These are phyloP conservation scores for Aureobasidium uvarum DNA, from an alignment of 2,329 filamentous ascomycete species.

Conservation along the genomic window DNA sequence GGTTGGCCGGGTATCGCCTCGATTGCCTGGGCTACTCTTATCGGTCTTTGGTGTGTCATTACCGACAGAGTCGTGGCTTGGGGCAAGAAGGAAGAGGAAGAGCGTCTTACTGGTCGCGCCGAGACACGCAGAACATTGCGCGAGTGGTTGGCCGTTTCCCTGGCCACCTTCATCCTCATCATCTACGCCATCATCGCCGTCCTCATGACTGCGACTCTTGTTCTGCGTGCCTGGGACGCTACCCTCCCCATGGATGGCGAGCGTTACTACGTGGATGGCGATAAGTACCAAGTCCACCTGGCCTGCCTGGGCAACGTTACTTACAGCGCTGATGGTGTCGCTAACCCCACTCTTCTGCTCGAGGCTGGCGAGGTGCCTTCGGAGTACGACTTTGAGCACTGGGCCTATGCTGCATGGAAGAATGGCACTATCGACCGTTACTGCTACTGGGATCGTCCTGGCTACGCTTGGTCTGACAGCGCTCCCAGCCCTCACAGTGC, in stretches of 20 bases:
- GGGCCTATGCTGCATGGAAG: slow-evolving; percentile 70
- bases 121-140: slow-evolving; percentile 78
- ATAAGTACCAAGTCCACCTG: slow-evolving; percentile 84
- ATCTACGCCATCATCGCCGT: slow-evolving; percentile 67
- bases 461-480: slow-evolving; percentile 84
- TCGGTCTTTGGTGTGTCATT: slow-evolving; percentile 73
- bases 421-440: slow-evolving; percentile 84
- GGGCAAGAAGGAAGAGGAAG: slow-evolving; percentile 91
- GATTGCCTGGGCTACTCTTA: slow-evolving; percentile 76
- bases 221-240: slow-evolving; percentile 76
- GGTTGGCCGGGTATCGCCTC: slow-evolving; percentile 88
- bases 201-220: slow-evolving; percentile 75
- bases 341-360: slow-evolving; percentile 75
- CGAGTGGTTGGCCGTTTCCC: slow-evolving; percentile 80
- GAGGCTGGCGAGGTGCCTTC: slow-evolving; percentile 80
- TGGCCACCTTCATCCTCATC: slow-evolving; percentile 69
- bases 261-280: slow-evolving; percentile 74
- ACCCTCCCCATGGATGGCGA: slow-evolving; percentile 70
- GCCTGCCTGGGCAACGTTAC: slow-evolving; percentile 73
- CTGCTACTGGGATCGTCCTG: slow-evolving; percentile 94
- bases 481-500: slow-evolving; percentile 91
- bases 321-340: slow-evolving; percentile 55
- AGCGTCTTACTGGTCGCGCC: slow-evolving; percentile 82
- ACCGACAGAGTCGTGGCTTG: slow-evolving; percentile 82
- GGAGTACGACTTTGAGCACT: slow-evolving; percentile 74